A percentile compares a stretch with the other conserved stretches of the same genome.
Evolutionary conservation across 495 filamentous ascomycete species (phyloP).

Genomic region (Penicillium robsamsonii): DNA sequence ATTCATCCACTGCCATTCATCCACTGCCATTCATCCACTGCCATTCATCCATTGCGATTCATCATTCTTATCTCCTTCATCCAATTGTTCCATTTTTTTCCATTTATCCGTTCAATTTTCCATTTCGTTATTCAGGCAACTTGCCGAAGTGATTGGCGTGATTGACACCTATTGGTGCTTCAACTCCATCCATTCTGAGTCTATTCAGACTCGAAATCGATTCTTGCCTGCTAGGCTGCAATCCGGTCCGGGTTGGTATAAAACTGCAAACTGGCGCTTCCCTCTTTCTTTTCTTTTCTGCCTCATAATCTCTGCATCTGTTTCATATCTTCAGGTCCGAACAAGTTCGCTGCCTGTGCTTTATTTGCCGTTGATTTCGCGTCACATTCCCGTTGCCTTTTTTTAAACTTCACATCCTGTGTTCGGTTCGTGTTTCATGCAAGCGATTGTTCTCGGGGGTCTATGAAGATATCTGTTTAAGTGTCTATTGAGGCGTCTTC

Average conservation of each 20-base stretch:
- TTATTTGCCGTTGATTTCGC: neutral
- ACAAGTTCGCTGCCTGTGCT: neutral
- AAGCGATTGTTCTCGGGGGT: neutral
- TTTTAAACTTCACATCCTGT: neutral
- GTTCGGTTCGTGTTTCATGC: neutral
- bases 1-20: neutral
- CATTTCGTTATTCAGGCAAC: neutral
- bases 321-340: neutral
- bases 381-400: neutral
- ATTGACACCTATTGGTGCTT: constrained; percentile 2
- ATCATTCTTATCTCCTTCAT: neutral
- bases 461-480: neutral
- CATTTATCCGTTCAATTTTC: neutral
- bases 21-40: neutral
- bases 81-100: constrained; percentile 1
- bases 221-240: neutral
- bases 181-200: neutral
- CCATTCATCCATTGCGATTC: constrained; percentile 5
- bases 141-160: neutral
- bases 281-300: neutral
- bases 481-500: no score
- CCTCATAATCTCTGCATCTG: neutral
- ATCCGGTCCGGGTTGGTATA: neutral
- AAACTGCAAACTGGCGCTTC: neutral
- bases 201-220: neutral